phyloP scores from a whole-genome alignment of 768 basidiomycete species.

The Heimioporus sp. region DNA sequence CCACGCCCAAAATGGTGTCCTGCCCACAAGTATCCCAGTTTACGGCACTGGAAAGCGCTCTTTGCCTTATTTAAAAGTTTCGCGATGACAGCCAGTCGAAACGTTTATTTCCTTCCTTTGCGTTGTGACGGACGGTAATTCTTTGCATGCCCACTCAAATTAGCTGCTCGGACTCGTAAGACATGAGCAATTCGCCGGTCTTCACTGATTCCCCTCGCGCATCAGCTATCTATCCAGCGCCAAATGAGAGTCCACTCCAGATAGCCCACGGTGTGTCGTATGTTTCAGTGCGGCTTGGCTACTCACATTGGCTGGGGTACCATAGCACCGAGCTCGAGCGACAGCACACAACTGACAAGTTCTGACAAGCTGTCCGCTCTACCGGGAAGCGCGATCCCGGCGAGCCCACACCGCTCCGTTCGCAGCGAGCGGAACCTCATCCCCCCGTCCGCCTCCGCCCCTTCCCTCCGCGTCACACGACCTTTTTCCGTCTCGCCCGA shows the following conservation, averaged over 20 bases:
- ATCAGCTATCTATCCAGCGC: conserved; percentile 1
- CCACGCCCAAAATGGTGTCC: no score
- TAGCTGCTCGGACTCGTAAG: not conserved
- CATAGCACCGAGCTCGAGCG: conserved; percentile 7
- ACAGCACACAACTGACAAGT: conserved; percentile 33
- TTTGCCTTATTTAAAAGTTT: conserved; percentile 15
- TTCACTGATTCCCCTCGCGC: conserved; percentile 20
- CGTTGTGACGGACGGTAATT: conserved; percentile 8
- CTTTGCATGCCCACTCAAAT: not conserved
- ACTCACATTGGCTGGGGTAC: not conserved
- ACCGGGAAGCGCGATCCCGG: conserved; percentile 35
- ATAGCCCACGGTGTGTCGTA: conserved; percentile 10
- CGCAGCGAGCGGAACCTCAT: conserved; percentile 34
- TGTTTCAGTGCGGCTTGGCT: not conserved
- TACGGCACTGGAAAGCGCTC: conserved; percentile 20
- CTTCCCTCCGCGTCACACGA: conserved; percentile 35
- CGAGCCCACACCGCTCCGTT: conserved; percentile 32
- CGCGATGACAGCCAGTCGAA: not conserved
- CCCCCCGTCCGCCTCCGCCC: conserved; percentile 42
- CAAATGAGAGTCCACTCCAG: not conserved
- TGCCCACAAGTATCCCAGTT: not conserved
- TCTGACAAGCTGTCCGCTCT: conserved; percentile 47
- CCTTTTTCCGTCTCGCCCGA: conserved; percentile 15
- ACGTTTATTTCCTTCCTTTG: not conserved
- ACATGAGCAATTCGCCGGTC: conserved; percentile 20